Conservation (phyloP, 768 basidiomycete species). For the Phlebiopsis flavidoalba region DNA sequence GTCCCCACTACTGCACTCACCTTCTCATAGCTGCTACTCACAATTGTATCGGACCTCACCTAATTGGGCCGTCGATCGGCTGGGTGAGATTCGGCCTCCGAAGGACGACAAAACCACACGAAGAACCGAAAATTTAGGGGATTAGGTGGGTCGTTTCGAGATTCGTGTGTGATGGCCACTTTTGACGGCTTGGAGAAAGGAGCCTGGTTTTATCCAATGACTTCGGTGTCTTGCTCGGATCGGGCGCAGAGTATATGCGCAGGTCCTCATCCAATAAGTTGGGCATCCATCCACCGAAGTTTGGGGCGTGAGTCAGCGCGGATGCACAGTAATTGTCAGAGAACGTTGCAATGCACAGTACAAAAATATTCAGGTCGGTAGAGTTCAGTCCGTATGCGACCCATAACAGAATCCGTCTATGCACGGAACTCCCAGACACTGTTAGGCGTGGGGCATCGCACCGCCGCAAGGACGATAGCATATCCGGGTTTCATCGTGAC, state of each 20-base stretch:
- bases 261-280: conserved; percentile 82
- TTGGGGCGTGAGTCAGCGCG: conserved; percentile 97
- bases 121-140: conserved; percentile 88
- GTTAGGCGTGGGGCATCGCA: conserved; percentile 97
- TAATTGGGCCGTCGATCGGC: conserved; percentile 78
- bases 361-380: conserved; percentile 74
- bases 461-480: conserved; percentile 92
- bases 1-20: too few species aligned
- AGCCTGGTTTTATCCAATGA: conserved; percentile 60
- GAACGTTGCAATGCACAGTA: conserved; percentile 98
- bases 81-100: conserved; percentile 48
- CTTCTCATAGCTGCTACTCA: too few species aligned
- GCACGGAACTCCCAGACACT: conserved; percentile 78
- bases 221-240: conserved; percentile 63
- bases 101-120: conserved; percentile 44
- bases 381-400: not conserved
- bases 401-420: not conserved
- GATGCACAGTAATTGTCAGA: conserved; percentile 99
- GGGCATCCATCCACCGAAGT: conserved; percentile 84
- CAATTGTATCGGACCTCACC: too few species aligned
- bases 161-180: conserved; percentile 28
- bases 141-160: conserved; percentile 93
- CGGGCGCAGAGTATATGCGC: conserved; percentile 78
- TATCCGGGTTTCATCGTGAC: conserved; percentile 75
- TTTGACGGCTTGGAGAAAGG: conserved; percentile 31